Percentiles rank a stretch among this genome's conserved stretches.
Evolutionary conservation across 768 basidiomycete genomes (phyloP).

Genomic region (Mycena kentingensis): DNA sequence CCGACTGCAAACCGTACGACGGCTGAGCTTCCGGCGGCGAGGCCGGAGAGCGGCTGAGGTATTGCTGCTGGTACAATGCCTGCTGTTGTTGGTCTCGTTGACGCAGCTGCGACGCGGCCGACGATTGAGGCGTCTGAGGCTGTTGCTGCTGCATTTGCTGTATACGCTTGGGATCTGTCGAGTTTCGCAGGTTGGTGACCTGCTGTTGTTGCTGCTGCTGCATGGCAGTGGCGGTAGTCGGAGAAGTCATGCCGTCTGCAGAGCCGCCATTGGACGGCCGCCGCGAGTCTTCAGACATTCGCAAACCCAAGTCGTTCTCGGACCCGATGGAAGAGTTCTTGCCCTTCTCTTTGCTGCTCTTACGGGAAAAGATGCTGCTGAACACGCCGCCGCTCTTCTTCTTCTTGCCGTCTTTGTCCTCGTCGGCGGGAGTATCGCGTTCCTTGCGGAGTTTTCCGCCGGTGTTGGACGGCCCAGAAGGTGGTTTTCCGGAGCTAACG

Average conservation of each 20-base stretch:
- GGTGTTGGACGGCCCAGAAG: conserved; percentile 17
- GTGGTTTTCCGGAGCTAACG: conserved; percentile 43
- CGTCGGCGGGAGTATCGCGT: conserved; percentile 35
- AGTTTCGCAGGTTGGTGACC: conserved; percentile 28
- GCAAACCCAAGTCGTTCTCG: conserved; percentile 48
- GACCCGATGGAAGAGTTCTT: conserved; percentile 51
- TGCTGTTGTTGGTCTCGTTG: neutral
- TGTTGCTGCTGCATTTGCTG: conserved; percentile 27
- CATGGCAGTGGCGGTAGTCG: conserved; percentile 53
- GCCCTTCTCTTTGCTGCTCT: conserved; percentile 73
- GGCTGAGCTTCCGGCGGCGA: conserved; percentile 75
- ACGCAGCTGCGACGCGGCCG: conserved; percentile 24
- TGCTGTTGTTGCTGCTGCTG: conserved; percentile 59
- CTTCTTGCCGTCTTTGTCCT: conserved; percentile 41
- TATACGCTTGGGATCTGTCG: conserved; percentile 31
- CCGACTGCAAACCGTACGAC: conserved; percentile 76
- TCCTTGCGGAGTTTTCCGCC: conserved; percentile 50
- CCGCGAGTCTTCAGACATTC: conserved; percentile 65
- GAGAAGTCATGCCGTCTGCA: conserved; percentile 45
- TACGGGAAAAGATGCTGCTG: conserved; percentile 71
- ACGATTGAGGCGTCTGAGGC: no score
- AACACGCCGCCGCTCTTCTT: conserved; percentile 78
- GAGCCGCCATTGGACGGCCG: conserved; percentile 34
- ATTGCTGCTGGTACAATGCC: neutral
- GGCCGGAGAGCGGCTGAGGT: conserved; percentile 69